Base-by-base conservation (phyloP, 2,329 filamentous ascomycete genomes). In the Fusarium napiforme region DNA sequence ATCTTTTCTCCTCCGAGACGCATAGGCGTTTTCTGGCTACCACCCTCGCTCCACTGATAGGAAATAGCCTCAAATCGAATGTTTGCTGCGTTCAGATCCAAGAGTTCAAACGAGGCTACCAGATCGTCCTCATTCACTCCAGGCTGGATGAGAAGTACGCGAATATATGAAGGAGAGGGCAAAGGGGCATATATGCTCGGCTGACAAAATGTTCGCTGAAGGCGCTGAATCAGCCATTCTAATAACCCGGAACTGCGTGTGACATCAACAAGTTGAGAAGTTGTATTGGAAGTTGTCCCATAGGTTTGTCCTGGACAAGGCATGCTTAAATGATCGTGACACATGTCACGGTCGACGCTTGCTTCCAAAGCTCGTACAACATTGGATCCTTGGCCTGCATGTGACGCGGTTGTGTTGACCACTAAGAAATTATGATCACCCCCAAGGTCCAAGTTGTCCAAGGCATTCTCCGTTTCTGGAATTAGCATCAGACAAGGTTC, bases 361-460 rank as follows among this genome's bases (percentile, higher is more conserved):
- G 28, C 12, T 46, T 46, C 55, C 28, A 58, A 18, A 3, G 39
- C 30, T 40, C 0, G 26, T 30, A 36, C 11, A 21, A 12, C 6
- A 18, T 46, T 23, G 16, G 4, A 30, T 3, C 2, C 0, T 12
- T n/a, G 28, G 19, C 4, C 6, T 4, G 11, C 8, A 14, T 23
- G 4, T 9, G 4, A 9, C 19, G 9, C 2, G 7, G 7, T 19
- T 47, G 45, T 47, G 4, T 30, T 47, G 0, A 14, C 3, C 11
- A 12, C 30, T 3, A 11, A 30, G 45, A 4, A 4, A 49, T 3
- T 12, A 16, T 30, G 9, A 49, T 30, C 0, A 2, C 7, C 6
- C 8, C 19, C 21, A 30, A 30, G 4, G 14, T 30, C 18, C 23
- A 46, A 9, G 0, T 4, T 11, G 18, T 46, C 9, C 26, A 47